Evolutionary conservation across 345 rosid genomes (phyloP).

Genomic region (Eucalyptus urophylla): DNA sequence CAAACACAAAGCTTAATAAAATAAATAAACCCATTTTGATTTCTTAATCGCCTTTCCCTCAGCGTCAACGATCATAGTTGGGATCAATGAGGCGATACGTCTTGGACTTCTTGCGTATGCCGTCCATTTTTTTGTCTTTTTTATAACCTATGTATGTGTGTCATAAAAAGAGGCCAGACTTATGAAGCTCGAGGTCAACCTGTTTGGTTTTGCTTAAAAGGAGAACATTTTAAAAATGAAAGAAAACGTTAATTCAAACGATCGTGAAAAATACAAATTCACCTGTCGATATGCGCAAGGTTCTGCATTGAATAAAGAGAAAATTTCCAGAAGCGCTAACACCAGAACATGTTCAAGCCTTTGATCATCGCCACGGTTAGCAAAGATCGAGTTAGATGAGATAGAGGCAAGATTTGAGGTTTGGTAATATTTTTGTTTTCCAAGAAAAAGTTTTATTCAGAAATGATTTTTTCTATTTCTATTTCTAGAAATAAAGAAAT

Average conservation of each 20-base stretch:
- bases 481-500: fast-evolving
- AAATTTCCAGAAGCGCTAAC: background rate
- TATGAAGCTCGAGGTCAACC: background rate
- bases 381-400: background rate
- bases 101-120: background rate
- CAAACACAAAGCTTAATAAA: background rate
- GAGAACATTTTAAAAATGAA: no score
- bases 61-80: background rate
- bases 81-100: background rate
- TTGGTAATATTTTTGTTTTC: no score
- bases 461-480: no score
- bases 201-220: background rate
- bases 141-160: background rate
- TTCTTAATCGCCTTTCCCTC: background rate
- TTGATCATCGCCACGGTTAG: background rate
- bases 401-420: background rate
- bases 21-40: background rate
- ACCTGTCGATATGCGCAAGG: background rate
- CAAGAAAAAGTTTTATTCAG: fast-evolving
- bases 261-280: background rate
- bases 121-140: background rate
- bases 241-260: background rate
- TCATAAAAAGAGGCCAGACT: background rate
- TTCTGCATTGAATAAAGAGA: background rate
- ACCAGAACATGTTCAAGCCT: background rate